Evolutionary conservation across 1,284 basidiomycete genomes (phyloP), one percentile per base, ranked within the genome.

Genomic region (Chalciporus sp.): DNA sequence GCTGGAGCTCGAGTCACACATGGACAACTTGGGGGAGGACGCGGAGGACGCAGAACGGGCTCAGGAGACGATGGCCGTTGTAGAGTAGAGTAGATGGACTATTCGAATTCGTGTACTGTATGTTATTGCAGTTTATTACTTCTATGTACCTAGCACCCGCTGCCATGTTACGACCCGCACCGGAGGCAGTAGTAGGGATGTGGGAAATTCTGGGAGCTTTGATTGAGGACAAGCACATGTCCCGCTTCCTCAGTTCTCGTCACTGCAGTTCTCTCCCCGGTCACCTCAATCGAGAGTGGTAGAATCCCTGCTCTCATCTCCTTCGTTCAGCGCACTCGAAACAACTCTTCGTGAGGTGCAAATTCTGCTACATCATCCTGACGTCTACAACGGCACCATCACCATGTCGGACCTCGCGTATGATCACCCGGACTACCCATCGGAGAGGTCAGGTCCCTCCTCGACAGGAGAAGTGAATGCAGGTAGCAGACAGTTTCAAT

Each of bases 351-450:
- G 11, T 11, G 42, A 47, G 43, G 20, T 35, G 37, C 20, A 44
- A 17, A n/a, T 17, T 37, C 17, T 46, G 12, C 19, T 31, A 27
- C 51, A 23, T n/a, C 43, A 42, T 39, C 17, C 14, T 37, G 35
- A 16, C 33, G n/a, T 17, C 17, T 23, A 11, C 43, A 11, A 47
- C 53, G n/a, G 42, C 44, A 19, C 17, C 49, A n/a, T 26, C 31
- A 37, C 44, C 55, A 72, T 69, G 70, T 71, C 68, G n/a, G 53
- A 54, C 42, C 63, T 71, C 31, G 69, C 70, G 23, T 71, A 71
- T 46, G 59, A 69, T 54, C 35, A 37, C n/a, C 59, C 59, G 23
- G 70, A 67, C 42, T 44, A 44, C 29, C 53, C 47, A 29, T 33
- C 44, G 4, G 56, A 52, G 49, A 47, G 40, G 31, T 42, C 42